A percentile compares a stretch with the other conserved stretches of the same genome.
Conservation (phyloP, 208 protist genomes). For the Blastocrithidia nonstop region DNA sequence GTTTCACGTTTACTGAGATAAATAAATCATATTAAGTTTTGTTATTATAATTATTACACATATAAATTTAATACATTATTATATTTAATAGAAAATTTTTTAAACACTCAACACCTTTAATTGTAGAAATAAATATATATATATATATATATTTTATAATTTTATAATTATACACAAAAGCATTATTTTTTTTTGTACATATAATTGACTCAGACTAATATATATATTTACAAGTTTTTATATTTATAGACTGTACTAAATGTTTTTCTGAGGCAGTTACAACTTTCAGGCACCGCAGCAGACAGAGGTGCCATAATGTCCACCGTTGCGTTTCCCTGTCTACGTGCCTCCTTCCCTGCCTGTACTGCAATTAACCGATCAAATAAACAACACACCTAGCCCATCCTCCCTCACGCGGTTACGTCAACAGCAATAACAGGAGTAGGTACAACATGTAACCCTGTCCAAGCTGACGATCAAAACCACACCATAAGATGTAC, state of each 20-base stretch:
- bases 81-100: no score
- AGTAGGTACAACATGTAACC: background rate
- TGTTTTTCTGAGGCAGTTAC: conserved; percentile 83
- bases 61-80: no score
- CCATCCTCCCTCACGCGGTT: background rate
- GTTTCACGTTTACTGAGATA: no score
- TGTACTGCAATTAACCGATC: no score
- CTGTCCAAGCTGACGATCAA: conserved; percentile 7
- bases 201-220: background rate
- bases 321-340: conserved; percentile 38
- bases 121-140: no score
- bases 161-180: no score
- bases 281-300: conserved; percentile 47
- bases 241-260: conserved; percentile 6
- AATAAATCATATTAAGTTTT: no score
- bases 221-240: conserved; percentile 6
- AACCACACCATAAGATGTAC: no score
- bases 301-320: conserved; percentile 18
- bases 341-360: conserved; percentile 43
- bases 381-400: no score
- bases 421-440: background rate
- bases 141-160: no score
- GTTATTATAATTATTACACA: no score
- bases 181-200: background rate
- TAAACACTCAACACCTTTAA: no score